These are phyloP conservation scores for Suillus fuscotomentosus DNA, from an alignment of 768 basidiomycete genomes.

Conservation along the genomic window DNA sequence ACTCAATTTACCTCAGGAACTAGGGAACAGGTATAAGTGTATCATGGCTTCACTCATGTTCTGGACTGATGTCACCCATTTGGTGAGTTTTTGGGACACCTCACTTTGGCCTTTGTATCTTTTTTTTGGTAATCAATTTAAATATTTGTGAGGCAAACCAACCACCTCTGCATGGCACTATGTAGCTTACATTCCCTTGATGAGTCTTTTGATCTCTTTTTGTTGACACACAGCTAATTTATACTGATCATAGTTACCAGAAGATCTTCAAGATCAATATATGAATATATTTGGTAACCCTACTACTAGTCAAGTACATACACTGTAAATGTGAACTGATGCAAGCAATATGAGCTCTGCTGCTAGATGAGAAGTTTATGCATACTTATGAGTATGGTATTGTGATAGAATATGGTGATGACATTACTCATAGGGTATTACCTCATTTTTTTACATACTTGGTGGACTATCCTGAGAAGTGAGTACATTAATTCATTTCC, in stretches of 20 bases:
- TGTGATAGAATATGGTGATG: not conserved
- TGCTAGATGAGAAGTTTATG: too few relatives aligned
- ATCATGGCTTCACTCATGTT: conserved; percentile 5
- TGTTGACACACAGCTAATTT: too few relatives aligned
- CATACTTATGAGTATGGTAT: too few relatives aligned
- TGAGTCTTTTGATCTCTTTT: too few relatives aligned
- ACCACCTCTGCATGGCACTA: too few relatives aligned
- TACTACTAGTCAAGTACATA: too few relatives aligned
- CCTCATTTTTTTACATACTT: not conserved
- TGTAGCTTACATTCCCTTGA: too few relatives aligned
- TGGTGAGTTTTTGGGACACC: not conserved
- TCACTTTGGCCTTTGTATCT: not conserved
- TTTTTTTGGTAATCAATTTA: not conserved
- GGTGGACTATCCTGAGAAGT: not conserved
- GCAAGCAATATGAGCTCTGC: too few relatives aligned
- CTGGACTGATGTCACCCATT: not conserved
- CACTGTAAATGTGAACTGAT: too few relatives aligned
- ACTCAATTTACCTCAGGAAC: conserved; percentile 6
- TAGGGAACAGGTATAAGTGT: conserved; percentile 5
- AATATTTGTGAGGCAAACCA: not conserved
- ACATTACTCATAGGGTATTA: not conserved
- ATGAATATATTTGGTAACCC: too few relatives aligned
- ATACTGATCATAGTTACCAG: too few relatives aligned
- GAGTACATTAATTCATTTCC: not conserved
- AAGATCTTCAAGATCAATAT: too few relatives aligned